phyloP scores from a whole-genome alignment of 257 asterid species.

The Solanum piurae region DNA sequence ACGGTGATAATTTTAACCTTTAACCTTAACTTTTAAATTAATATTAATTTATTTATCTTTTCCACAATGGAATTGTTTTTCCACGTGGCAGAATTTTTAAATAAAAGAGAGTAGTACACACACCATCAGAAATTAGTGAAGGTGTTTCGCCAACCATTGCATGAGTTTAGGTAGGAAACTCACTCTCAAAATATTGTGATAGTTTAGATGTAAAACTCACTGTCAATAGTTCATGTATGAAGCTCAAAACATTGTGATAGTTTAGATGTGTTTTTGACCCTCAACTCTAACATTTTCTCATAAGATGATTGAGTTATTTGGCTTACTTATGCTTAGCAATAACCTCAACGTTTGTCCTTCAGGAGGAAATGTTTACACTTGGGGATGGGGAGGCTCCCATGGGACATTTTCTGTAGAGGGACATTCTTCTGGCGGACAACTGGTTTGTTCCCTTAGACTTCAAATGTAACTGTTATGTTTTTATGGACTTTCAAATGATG shows the following conservation, averaged over 20 bases:
- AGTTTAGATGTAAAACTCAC: background rate
- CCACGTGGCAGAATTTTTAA: background rate
- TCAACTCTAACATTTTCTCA: background rate
- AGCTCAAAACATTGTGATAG: background rate
- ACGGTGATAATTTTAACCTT: background rate
- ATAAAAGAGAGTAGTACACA: background rate
- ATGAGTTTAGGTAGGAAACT: background rate
- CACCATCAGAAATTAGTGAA: background rate
- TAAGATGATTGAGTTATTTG: background rate
- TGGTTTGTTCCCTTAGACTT: slow-evolving; percentile 40
- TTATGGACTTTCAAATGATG: background rate
- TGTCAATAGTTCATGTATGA: background rate
- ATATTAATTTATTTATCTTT: background rate
- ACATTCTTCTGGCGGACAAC: slow-evolving; percentile 93
- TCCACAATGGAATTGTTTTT: background rate
- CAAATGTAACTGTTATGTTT: background rate
- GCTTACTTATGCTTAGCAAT: background rate
- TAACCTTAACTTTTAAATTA: background rate
- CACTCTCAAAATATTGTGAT: background rate
- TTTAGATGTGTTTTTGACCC: background rate
- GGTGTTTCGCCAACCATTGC: background rate
- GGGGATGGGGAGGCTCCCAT: slow-evolving; percentile 99
- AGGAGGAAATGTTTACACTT: slow-evolving; percentile 76
- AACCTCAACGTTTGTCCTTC: background rate
- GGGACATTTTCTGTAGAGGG: slow-evolving; percentile 87